Base-by-base conservation (phyloP, 257 asterid species). In the Nemophila menziesii region DNA sequence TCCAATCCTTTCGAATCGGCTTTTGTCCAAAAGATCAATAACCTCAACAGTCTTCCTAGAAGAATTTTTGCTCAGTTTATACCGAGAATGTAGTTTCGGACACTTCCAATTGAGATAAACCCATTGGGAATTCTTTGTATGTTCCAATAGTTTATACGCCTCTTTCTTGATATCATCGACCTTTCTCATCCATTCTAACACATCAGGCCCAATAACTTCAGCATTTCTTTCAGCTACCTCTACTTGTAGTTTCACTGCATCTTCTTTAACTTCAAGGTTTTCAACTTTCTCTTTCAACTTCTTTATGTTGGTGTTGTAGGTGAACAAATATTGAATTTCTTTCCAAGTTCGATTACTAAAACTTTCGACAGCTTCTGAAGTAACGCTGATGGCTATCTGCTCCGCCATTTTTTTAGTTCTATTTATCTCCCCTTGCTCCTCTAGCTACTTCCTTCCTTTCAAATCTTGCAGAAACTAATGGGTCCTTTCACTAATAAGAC, bases 171-270 rank as follows among this genome's bases (percentile, higher is more conserved):
- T 11, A 1, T 27, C 6, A 4, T 44, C 20, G 11, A 44, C 58
- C 3, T 34, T 43, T 4, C 0, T 1, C 16, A 37, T 27, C 64
- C 64, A 43, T 2, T 5, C 24, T 8, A 20, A 2, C 0, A 37
- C 38, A 11, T 34, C 33, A 4, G 21, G 22, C 4, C 40, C 7
- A 10, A 50, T 16, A 33, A 2, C 5, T 23, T 43, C 8, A 14
- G 22, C 39, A 41, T 50, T 43, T 34, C 48, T 43, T 17, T 14
- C 11, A 14, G 53, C 37, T 22, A 2, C 53, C 0, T 14, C 51
- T 4, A 4, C 52, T 17, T 8, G 8, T 16, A 0, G 0, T 15
- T 36, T 10, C 34, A 20, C 15, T 1, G 9, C 22, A 22, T 14
- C 39, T 43, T 20, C 50, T 23, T 9, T 34, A 33, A 20, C 20